Percentiles rank a stretch among this genome's conserved stretches.
These are phyloP conservation scores for Penicillium sp. DNA, from an alignment of 2,329 filamentous ascomycete genomes.

Conservation along the genomic window DNA sequence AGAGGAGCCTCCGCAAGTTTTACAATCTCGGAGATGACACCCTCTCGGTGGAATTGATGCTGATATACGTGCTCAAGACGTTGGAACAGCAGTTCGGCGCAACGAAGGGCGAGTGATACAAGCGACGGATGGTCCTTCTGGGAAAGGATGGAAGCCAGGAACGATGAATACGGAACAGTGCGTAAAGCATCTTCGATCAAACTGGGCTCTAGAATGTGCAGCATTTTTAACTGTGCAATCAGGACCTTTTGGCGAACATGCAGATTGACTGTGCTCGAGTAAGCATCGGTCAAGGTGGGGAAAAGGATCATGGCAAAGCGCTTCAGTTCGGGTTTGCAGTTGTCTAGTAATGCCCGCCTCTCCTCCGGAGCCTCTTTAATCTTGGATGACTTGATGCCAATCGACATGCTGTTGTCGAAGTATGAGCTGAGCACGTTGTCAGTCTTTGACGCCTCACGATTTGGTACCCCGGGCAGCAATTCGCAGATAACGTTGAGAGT, in stretches of 20 bases:
- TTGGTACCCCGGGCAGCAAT: conserved; percentile 74
- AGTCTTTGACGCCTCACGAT: conserved; percentile 54
- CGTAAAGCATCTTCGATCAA: conserved; percentile 85
- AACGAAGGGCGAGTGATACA: conserved; percentile 84
- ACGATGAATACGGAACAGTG: conserved; percentile 91
- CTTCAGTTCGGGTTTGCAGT: conserved; percentile 83
- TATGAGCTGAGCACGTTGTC: conserved; percentile 50
- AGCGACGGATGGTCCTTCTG: conserved; percentile 90
- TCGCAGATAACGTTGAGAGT: conserved; percentile 98
- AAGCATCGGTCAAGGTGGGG: conserved; percentile 92
- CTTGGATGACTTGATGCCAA: conserved; percentile 36
- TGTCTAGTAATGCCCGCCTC: conserved; percentile 75
- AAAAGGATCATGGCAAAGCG: conserved; percentile 92
- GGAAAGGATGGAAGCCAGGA: conserved; percentile 89
- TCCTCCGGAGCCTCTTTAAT: conserved; percentile 67
- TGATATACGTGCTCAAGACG: conserved; percentile 86
- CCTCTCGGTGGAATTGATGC: conserved; percentile 96
- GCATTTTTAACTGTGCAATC: conserved; percentile 95
- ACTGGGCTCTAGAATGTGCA: conserved; percentile 84
- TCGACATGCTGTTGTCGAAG: conserved; percentile 49
- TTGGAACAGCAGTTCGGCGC: conserved; percentile 81
- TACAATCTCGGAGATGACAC: conserved; percentile 87
- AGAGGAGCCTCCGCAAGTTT: conserved; percentile 64
- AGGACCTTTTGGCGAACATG: conserved; percentile 94
- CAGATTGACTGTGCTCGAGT: conserved; percentile 95